Percentiles rank a stretch among this genome's conserved stretches.
These are phyloP conservation scores for Colletotrichum sp. DNA, from an alignment of 2,329 filamentous ascomycete genomes.

Conservation along the genomic window DNA sequence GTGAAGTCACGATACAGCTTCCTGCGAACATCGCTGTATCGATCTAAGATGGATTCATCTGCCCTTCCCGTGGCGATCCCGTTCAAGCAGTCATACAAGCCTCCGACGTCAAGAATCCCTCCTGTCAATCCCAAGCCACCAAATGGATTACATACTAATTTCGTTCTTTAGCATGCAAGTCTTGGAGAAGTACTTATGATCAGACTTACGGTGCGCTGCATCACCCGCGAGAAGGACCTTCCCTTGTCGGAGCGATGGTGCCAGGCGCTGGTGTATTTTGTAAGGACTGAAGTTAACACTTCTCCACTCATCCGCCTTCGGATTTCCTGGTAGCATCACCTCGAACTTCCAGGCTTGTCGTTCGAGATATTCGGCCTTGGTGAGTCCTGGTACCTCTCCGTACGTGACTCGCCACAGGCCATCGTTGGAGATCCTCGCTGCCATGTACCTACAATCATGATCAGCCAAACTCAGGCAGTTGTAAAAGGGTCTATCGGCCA, in stretches of 20 bases:
- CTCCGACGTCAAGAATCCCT: not conserved
- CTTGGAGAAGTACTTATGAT: not conserved
- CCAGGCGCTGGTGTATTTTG: not conserved
- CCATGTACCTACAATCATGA: not conserved
- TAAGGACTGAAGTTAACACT: not conserved
- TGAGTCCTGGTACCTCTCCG: not conserved
- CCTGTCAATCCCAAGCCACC: not conserved
- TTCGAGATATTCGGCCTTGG: not conserved
- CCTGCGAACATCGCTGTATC: not conserved
- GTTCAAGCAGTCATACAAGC: not conserved
- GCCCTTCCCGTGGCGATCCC: not conserved
- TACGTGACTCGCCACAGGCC: not conserved
- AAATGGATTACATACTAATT: not conserved
- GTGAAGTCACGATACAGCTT: not conserved
- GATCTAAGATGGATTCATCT: not conserved
- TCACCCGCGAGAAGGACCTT: not conserved
- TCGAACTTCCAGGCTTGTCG: not conserved
- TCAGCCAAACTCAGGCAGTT: not conserved
- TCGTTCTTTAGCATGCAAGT: fast-evolving
- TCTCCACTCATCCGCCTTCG: not conserved
- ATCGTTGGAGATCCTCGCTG: not conserved
- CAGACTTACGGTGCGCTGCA: not conserved
- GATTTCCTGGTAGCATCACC: not conserved
- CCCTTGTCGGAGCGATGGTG: not conserved
- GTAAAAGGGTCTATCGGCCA: not conserved